Evolutionary conservation across 768 basidiomycete genomes (phyloP), one percentile per base, ranked within the genome.

Genomic region (Pholiota conissans): DNA sequence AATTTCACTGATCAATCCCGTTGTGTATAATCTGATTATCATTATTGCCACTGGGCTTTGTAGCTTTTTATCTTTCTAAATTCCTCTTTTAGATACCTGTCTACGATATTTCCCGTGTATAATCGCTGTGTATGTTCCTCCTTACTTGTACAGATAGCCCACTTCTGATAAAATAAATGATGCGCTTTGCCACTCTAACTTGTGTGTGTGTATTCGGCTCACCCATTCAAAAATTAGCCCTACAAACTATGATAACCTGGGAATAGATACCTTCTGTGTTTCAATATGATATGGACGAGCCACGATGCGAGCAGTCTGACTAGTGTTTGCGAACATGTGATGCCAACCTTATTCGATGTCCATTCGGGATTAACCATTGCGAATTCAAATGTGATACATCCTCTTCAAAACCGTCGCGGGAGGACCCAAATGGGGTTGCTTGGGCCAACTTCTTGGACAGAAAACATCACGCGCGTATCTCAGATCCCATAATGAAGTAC

Each of bases 31-130:
- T 20, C 11, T n/a, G 11, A 20, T 26, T 54, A 47, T 54, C 53
- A 54, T 54, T 54, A 54, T 54, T 34, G 28, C 40, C 42, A 13
- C n/a, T 32, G 29, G 37, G 40, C 30, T 10, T 40, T 42, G 39
- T 42, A 28, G 11, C 26, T n/a, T 20, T 35, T 22, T 42, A 40
- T 10, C 14, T 20, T 24, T n/a, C n/a, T 24, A 39, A 29, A 18
- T 13, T n/a, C 13, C 30, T 39, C 40, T 24, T 54, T 27, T 46
- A 45, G n/a, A 29, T 14, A 18, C 42, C 26, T 54, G n/a, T 34
- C 42, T 45, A 26, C n/a, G 10, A 11, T 45, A 22, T 46, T 30
- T 34, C n/a, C 35, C 20, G 22, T 50, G 49, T 32, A 50, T 50
- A 50, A 45, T 45, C 24, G 11, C 22, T 24, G 10, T 45, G 42